Base-by-base conservation (phyloP, 495 filamentous ascomycete species). In the Echria macrotheca region DNA sequence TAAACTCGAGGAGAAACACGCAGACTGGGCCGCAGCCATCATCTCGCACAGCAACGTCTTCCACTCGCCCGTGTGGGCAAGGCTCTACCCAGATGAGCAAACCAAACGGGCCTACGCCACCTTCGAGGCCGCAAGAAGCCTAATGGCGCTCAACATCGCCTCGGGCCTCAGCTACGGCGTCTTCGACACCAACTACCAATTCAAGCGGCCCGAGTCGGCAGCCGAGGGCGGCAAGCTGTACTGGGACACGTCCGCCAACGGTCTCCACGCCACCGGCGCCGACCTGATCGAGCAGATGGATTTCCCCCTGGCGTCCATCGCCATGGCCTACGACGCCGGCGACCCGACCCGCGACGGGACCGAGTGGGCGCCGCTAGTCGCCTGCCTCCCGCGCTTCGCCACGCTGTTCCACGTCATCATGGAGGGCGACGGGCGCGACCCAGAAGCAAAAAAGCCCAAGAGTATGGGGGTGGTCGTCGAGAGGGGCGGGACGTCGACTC, bases 161-260 rank as follows among this genome's bases (percentile, higher is more conserved):
- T 68, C 64, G 17, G 71, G 70, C 18, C 41, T 70, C 5, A 69
- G 65, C 3, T 71, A 56, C 41, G 68, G 70, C 45, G 62, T 76
- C 12, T 74, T 74, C 62, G 68, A 76, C 58, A 69, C 50, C 11
- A 55, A 73, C 7, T 74, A 73, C 50, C 40, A 53, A 9, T 77
- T 67, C 62, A 72, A 70, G 52, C 53, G 52, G 1, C 58, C 69
- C 28, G 63, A 63, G 24, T 70, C 69, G 3, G 65, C 44, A 1
- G 57, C 61, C 7, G 63, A 59, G 6, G 67, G 57, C 3, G 73
- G 74, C 7, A 55, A 44, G n/a, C 62, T 73, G 17, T 71, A 66
- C 61, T 76, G 67, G 69, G 62, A 74, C 19, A n/a, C n/a, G n/a
- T n/a, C n/a, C n/a, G 33, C 49, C 1, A 52, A 49, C 21, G 19